Evolutionary conservation across 2,329 filamentous ascomycete species (phyloP).

Genomic region (Phialemoniopsis sp.): DNA sequence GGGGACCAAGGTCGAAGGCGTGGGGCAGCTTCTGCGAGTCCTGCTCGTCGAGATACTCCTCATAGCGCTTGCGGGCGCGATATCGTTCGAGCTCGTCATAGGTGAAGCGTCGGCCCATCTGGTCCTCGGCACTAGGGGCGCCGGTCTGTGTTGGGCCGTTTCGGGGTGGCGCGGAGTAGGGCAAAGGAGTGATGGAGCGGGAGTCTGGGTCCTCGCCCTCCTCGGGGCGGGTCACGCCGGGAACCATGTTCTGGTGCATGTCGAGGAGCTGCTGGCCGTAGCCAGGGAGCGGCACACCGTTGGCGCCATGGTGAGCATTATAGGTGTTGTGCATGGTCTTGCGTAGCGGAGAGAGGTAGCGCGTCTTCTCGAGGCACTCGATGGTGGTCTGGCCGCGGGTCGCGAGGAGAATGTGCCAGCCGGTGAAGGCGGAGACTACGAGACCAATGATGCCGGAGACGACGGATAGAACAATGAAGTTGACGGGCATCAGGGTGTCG

Average conservation of each 20-base stretch:
- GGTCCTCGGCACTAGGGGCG: slow-evolving; percentile 11
- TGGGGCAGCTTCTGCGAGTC: slow-evolving; percentile 86
- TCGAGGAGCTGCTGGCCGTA: slow-evolving; percentile 74
- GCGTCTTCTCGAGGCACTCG: slow-evolving; percentile 91
- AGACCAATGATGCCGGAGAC: slow-evolving; percentile 87
- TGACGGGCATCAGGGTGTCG: slow-evolving; percentile 79
- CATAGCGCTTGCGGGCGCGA: slow-evolving; percentile 50
- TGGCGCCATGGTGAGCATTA: slow-evolving; percentile 45
- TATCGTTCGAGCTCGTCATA: slow-evolving; percentile 53
- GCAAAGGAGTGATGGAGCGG: slow-evolving; percentile 18
- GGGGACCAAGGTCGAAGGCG: slow-evolving; percentile 87
- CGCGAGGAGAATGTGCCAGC: slow-evolving; percentile 85
- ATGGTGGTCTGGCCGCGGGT: slow-evolving; percentile 85
- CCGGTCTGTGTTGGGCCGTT: neutral
- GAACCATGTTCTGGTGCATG: slow-evolving; percentile 76
- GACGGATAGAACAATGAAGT: slow-evolving; percentile 84
- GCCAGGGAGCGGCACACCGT: slow-evolving; percentile 47
- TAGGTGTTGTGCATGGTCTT: slow-evolving; percentile 65
- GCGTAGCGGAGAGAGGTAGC: slow-evolving; percentile 80
- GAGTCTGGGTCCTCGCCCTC: slow-evolving; percentile 61
- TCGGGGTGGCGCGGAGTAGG: slow-evolving; percentile 4
- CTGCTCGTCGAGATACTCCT: slow-evolving; percentile 82
- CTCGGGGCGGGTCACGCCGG: slow-evolving; percentile 74
- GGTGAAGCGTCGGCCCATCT: slow-evolving; percentile 39
- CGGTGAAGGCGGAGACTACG: slow-evolving; percentile 83